Conservation (phyloP, 2,329 filamentous ascomycete species). For the Didymella arachidicola region DNA sequence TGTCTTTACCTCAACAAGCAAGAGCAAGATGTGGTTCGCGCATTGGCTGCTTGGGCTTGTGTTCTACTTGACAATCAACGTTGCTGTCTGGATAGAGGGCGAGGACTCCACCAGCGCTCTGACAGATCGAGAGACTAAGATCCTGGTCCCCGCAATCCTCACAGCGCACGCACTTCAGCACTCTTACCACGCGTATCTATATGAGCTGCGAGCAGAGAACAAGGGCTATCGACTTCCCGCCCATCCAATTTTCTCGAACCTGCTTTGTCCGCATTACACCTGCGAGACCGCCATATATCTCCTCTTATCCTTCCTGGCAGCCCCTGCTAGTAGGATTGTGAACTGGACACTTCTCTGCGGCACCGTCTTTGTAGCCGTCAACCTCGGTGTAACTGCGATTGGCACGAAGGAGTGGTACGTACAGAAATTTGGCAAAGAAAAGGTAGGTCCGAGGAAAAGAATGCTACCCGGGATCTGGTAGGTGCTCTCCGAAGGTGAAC, state of each 20-base stretch:
- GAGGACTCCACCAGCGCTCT: conserved; percentile 65
- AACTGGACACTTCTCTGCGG: conserved; percentile 79
- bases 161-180: conserved; percentile 77
- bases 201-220: conserved; percentile 48
- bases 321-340: conserved; percentile 69
- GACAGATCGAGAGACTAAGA: conserved; percentile 55
- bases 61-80: conserved; percentile 77
- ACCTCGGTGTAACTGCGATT: conserved; percentile 81
- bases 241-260: conserved; percentile 72
- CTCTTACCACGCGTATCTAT: conserved; percentile 60
- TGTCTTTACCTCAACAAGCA: conserved; percentile 70
- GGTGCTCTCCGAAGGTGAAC: conserved; percentile 8
- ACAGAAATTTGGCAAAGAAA: conserved; percentile 42
- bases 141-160: conserved; percentile 70
- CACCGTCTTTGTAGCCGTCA: conserved; percentile 75
- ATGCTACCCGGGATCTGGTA: conserved; percentile 48
- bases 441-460: conserved; percentile 38
- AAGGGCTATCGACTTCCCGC: conserved; percentile 81
- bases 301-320: conserved; percentile 75
- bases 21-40: conserved; percentile 82
- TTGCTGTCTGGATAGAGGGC: conserved; percentile 87
- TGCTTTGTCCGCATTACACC: conserved; percentile 90
- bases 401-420: conserved; percentile 71
- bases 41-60: conserved; percentile 81
- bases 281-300: conserved; percentile 87